Base-by-base conservation (phyloP, 805 yeast genomes). In the Candida xyloterini region DNA sequence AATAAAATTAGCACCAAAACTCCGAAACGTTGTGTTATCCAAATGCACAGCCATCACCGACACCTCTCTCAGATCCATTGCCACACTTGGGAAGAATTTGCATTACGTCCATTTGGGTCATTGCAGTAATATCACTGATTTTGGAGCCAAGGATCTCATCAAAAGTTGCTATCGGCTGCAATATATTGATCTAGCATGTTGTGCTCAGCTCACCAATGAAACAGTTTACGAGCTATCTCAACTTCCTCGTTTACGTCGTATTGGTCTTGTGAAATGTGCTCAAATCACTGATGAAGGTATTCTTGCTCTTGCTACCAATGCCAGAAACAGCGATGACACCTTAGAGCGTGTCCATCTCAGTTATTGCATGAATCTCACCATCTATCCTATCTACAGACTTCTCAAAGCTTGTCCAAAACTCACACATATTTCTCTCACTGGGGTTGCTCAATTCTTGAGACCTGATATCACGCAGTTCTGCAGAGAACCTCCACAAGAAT, bases 71-170 rank as follows among this genome's bases (percentile, higher is more conserved):
- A 69, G 79, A 36, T 78, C 86, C 13, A 69, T 93, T 46, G 74
- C 95, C 6, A 72, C 71, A 22, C 69, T 93, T 43, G 95, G 91
- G 4, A 76, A 84, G 54, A 81, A 81, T 50, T 69, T 91, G 50
- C 96, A 89, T 56, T 88, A 89, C 52, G 73, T 93, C 35, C 98
- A 93, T 65, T 73, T 91, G 45, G 98, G 98, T 13, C 98, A 91
- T 66, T 93, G 99, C 67, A 75, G 80, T 32, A 78, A 84, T 55
- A 84, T 91, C 42, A 91, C 97, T 1, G 98, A 91, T 65, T 75
- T 71, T 46, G 97, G 97, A 15, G 93, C 93, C 13, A 74, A 78
- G 21, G 71, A 76, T 9, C 68, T 91, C 44, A 85, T 87, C 10
- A 74, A 83, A 48, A 73, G 75, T 33, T 93, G 98, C 56, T 84